Evolutionary conservation across 495 filamentous ascomycete species (phyloP).

Genomic region (Alectoria sarmentosa): DNA sequence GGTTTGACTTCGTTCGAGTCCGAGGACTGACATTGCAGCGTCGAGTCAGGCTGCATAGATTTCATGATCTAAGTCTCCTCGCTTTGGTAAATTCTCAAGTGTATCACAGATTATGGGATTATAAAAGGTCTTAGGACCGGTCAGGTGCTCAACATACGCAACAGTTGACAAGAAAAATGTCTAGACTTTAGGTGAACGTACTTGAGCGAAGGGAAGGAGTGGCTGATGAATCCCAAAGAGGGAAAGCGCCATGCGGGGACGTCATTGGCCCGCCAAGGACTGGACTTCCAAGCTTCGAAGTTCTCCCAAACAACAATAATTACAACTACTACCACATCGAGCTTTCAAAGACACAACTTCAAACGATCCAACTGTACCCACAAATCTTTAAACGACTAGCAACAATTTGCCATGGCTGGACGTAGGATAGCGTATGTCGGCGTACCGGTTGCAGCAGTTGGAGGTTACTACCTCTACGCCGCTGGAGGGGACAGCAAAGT

Average conservation of each 20-base stretch:
- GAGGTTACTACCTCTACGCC: slow-evolving; percentile 86
- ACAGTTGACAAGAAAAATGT: background rate
- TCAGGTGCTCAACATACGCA: background rate
- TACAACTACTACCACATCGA: background rate
- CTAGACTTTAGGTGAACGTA: background rate
- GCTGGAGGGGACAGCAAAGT: slow-evolving; percentile 77
- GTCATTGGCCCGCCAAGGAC: slow-evolving; percentile 13
- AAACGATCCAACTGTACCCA: background rate
- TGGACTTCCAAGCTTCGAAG: slow-evolving; percentile 10
- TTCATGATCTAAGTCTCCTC: slow-evolving; percentile 14
- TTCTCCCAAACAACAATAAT: background rate
- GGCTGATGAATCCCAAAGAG: slow-evolving; percentile 7
- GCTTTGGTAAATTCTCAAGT: background rate
- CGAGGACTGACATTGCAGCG: slow-evolving; percentile 24
- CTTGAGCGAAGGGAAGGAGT: background rate
- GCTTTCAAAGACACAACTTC: background rate
- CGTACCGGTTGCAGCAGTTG: slow-evolving; percentile 54
- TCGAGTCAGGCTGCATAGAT: background rate
- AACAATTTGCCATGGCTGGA: slow-evolving; percentile 16
- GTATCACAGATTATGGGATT: background rate
- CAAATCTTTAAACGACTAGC: background rate
- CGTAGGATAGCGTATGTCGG: slow-evolving; percentile 38
- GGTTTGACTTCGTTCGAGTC: slow-evolving; percentile 22
- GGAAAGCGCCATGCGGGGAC: slow-evolving; percentile 8
- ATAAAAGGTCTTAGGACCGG: background rate